Evolutionary conservation across 805 yeast species (phyloP), one percentile per base, ranked within the genome.

Genomic region (Saturnispora dispora): DNA sequence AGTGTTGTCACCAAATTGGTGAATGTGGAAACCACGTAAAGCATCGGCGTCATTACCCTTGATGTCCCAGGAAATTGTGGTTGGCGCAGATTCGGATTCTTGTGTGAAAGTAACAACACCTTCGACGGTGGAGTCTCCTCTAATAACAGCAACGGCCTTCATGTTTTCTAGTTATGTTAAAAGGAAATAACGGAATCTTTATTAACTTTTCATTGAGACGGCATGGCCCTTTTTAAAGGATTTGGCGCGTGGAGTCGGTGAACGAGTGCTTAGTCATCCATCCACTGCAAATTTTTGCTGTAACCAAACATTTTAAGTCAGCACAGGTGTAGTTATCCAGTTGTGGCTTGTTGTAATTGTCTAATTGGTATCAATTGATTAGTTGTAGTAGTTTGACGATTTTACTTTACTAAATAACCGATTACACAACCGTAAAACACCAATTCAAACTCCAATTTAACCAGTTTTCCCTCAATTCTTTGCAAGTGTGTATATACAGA

Each of bases 1-100:
- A 73, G 99, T 88, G 82, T 88, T 88, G 77, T 93, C 99, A 75
- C 99, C 99, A 65, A 93, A 93, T 68, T 88, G 85, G 74, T 93
- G 99, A 67, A 93, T 75, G 79, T 93, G 99, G 96, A 93, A 91
- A 50, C 99, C 99, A 73, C 96, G 83, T 68, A 78, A 74, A 48
- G 96, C 91, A 64, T 87, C 84, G 55, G 97, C 75, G 59, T 81
- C 83, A 72, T 89, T 88, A 69, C 99, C 99, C 53, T 80, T 64
- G 67, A 93, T 86, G 64, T 91, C 95, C 82, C 88, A 93, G 22
- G 89, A 61, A 61, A 93, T 78, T 45, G 88, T 84, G 65, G 96
- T 88, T 70, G 95, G 95, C 37, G 79, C 89, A 50, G 75, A 64
- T 69, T 86, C 96, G 47, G 85, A 64, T 47, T 73, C 59, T 78